phyloP scores from a whole-genome alignment of 2,329 filamentous ascomycete genomes.

The Beauveria pseudobassiana region DNA sequence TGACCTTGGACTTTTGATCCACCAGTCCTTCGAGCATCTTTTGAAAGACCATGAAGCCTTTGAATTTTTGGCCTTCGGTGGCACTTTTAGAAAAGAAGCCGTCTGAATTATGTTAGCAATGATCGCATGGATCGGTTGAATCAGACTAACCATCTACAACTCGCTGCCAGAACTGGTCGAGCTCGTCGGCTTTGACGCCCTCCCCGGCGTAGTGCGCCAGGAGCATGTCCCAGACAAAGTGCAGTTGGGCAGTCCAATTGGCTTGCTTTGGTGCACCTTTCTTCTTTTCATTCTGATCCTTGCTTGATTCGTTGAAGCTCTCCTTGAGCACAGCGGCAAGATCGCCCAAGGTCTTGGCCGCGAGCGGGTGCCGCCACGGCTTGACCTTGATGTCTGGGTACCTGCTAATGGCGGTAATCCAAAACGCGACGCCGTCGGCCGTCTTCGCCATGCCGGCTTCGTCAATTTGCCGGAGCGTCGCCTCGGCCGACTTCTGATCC shows the following conservation, averaged over 20 bases:
- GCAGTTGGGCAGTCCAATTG: conserved; percentile 71
- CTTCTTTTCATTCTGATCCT: conserved; percentile 33
- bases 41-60: conserved; percentile 81
- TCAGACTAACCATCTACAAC: conserved; percentile 69
- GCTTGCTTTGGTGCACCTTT: conserved; percentile 50
- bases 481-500: conserved; percentile 49
- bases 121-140: neutral
- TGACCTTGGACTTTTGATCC: conserved; percentile 38
- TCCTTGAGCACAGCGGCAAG: conserved; percentile 77
- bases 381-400: conserved; percentile 59
- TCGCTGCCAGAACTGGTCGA: conserved; percentile 76
- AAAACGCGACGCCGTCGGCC: conserved; percentile 82
- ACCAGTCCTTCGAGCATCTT: conserved; percentile 56
- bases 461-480: conserved; percentile 54
- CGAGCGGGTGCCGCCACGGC: conserved; percentile 73
- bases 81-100: conserved; percentile 75
- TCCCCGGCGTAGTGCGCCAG: conserved; percentile 45
- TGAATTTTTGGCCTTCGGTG: conserved; percentile 83
- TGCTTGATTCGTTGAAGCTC: conserved; percentile 47
- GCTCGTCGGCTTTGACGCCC: conserved; percentile 36
- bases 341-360: conserved; percentile 56
- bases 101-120: conserved; percentile 42
- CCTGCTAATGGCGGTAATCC: conserved; percentile 61
- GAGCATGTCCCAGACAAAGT: conserved; percentile 82
- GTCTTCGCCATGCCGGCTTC: conserved; percentile 66